Evolutionary conservation across 139 green algal species (phyloP), one percentile per base, ranked within the genome.

Genomic region (Chlorella vulgaris): DNA sequence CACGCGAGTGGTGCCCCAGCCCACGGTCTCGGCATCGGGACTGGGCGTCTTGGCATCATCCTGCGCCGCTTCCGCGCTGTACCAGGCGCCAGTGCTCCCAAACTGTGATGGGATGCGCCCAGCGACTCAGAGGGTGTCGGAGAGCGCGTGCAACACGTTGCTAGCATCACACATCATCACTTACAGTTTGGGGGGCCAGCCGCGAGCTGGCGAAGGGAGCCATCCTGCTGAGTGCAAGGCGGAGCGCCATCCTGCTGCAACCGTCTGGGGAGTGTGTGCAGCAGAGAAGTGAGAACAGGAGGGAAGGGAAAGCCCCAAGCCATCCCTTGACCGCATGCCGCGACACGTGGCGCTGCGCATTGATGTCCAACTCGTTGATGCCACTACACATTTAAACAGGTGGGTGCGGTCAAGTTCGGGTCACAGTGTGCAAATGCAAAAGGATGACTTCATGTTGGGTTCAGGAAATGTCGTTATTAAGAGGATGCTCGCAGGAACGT

Each of bases 1-100:
- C 61, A 86, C 69, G 15, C 42, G 51, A 8, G 81, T 82, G 76
- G 40, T 40, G 33, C 84, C 84, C 84, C 84, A 88, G 7, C 84
- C 84, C 28, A 81, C 68, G 21, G 84, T 88, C 75, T 86, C 82
- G 40, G 82, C 61, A 33, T 88, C 84, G 29, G 53, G 39, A 39
- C 80, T 63, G n/a, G 75, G 7, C n/a, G 42, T 15, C 28, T 55
- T 36, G 36, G 29, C 31, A 50, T 68, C 35, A 31, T 74, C 33
- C 55, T 78, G 29, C 18, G 43, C 68, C 62, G 76, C 75, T 60
- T 78, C 78, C 40, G 70, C 69, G 28, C 29, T 67, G 40, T 24
- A 2, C 71, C 50, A 78, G 50, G 50, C 71, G 10, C 47, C 7
- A 33, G 26, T 66, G 50, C 38, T 47, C 38, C 38, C 55, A 55